Evolutionary conservation across 345 rosid genomes (phyloP).

Genomic region (Litchi chinensis): DNA sequence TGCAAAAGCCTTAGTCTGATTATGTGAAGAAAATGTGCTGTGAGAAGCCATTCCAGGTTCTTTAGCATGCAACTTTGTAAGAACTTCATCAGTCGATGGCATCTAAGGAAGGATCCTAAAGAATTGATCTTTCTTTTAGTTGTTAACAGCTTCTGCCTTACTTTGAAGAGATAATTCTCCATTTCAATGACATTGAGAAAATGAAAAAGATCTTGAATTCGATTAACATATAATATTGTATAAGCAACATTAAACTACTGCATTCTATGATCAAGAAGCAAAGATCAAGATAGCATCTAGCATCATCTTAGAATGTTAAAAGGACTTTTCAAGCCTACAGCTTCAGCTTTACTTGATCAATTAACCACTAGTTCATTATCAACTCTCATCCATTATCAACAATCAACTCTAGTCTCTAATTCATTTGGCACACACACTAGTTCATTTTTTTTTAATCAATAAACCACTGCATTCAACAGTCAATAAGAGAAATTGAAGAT

Average conservation of each 20-base stretch:
- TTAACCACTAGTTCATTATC: too few species aligned
- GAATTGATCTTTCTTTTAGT: background rate
- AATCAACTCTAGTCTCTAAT: background rate
- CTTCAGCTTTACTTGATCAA: too few species aligned
- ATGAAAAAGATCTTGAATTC: too few species aligned
- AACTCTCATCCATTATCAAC: constrained; percentile 21
- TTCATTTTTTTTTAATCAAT: too few species aligned
- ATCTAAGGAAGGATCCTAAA: too few species aligned
- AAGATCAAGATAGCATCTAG: too few species aligned
- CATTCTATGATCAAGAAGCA: too few species aligned
- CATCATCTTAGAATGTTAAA: too few species aligned
- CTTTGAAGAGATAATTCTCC: background rate
- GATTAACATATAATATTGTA: background rate
- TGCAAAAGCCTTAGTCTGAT: constrained; percentile 78
- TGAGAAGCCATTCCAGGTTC: constrained; percentile 27
- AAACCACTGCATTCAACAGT: background rate
- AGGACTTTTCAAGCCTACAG: too few species aligned
- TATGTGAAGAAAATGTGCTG: constrained; percentile 38
- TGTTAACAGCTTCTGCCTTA: background rate
- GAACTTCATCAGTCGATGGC: background rate
- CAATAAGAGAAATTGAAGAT: too few species aligned
- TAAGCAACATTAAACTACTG: background rate
- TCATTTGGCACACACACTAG: too few species aligned
- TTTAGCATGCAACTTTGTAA: background rate
- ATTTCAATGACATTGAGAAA: background rate